Base-by-base conservation (phyloP, 768 basidiomycete species). In the Naganishia friedmannii region DNA sequence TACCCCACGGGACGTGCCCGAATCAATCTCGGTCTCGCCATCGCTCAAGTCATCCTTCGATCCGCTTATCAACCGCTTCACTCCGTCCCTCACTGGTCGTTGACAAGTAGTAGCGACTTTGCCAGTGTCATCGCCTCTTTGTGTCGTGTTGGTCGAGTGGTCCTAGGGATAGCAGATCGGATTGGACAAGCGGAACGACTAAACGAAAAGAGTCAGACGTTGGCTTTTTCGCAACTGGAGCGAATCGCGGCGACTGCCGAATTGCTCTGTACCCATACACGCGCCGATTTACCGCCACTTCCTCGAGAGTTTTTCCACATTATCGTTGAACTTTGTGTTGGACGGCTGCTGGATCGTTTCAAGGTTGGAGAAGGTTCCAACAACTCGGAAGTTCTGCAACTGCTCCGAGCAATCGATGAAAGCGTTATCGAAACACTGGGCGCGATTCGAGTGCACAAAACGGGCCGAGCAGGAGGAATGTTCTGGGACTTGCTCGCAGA, bases 1-100 rank as follows among this genome's bases (percentile, higher is more conserved):
- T 42, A 42, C 34, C 60, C 60, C 3, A 29, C 39, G 10, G 60
- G 60, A 37, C 23, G 46, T 63, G 13, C 60, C 17, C 60, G 60
- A 42, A 63, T 63, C 23, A 45, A 42, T 13, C 42, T 63, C 12
- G 60, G 60, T 26, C 60, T 63, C 39, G 39, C 37, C 12, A 28
- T 63, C n/a, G 60, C 60, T 23, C 60, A 63, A 45, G 39, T 63
- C 1, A 34, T 63, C 9, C 60, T 63, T 63, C 37, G 60, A 42
- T 45, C 39, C 39, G 46, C 37, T 26, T 63, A 63, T 63, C 60
- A 45, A 17, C 21, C 60, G 32, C 26, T 42, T 42, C 39, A 29
- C 26, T 63, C 60, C 23, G 60, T 63, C 17, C 60, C 60, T 10
- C 37, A 63, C 34, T 63, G 60, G 60, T 45, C 60, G 9, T 34